Percentiles rank a stretch among this genome's conserved stretches.
These are phyloP conservation scores for Colletotrichum filicis DNA, from an alignment of 2,329 filamentous ascomycete genomes.

Conservation along the genomic window DNA sequence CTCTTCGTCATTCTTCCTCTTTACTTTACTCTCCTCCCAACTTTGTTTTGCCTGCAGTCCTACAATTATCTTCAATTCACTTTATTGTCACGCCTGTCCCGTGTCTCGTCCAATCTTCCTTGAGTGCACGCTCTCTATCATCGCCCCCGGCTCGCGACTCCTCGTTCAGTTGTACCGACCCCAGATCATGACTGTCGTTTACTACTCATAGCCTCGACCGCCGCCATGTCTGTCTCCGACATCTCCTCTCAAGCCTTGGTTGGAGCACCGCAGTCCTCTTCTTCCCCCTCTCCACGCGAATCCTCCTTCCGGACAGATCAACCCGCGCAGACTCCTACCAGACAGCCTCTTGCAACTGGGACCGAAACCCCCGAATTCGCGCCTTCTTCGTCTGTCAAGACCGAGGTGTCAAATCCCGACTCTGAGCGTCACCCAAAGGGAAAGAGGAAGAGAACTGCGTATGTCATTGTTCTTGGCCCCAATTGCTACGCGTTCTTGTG, in stretches of 20 bases:
- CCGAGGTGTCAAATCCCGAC: conserved; percentile 35
- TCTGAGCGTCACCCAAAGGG: conserved; percentile 64
- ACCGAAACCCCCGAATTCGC: background rate
- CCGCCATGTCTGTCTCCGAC: conserved; percentile 24
- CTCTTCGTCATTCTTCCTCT: conserved; percentile 20
- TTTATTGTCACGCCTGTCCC: background rate
- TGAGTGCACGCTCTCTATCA: background rate
- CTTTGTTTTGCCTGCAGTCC: background rate
- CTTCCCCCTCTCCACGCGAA: conserved; percentile 20
- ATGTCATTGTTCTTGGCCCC: conserved; percentile 45
- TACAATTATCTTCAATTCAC: background rate
- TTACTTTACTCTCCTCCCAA: background rate
- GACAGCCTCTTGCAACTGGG: background rate
- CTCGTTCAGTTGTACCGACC: background rate
- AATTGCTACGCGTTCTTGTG: background rate
- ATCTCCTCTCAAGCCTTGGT: conserved; percentile 10
- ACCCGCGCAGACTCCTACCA: background rate
- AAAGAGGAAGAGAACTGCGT: conserved; percentile 73
- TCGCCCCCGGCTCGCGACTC: background rate
- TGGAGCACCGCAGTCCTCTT: background rate
- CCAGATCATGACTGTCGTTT: conserved; percentile 17
- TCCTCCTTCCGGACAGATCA: conserved; percentile 7
- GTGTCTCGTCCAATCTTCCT: background rate
- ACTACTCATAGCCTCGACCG: background rate
- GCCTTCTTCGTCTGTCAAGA: background rate